Conservation (phyloP, 495 filamentous ascomycete species). For the Aspergillus ostianus region DNA sequence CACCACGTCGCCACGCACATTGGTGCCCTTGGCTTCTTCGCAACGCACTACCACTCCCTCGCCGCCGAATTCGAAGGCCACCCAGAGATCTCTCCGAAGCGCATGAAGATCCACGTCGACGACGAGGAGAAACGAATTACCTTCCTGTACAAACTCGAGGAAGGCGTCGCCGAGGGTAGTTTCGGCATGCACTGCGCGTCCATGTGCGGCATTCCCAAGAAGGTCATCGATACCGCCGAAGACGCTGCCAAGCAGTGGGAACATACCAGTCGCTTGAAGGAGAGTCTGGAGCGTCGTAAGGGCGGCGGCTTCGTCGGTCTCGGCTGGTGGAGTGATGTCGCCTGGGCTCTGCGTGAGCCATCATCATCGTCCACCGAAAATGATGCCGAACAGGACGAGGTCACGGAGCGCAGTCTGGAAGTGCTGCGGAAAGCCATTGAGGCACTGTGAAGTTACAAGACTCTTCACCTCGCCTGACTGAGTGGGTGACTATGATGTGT, state of each 20-base stretch:
- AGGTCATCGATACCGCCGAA: constrained; percentile 84
- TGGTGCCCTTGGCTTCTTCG: constrained; percentile 94
- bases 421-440: constrained; percentile 77
- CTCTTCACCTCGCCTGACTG: constrained; percentile 34
- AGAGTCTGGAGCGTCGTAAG: constrained; percentile 79
- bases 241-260: constrained; percentile 92
- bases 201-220: constrained; percentile 90
- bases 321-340: constrained; percentile 88
- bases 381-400: constrained; percentile 40
- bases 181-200: constrained; percentile 99
- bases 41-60: constrained; percentile 95
- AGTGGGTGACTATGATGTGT: not conserved
- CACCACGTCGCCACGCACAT: constrained; percentile 93
- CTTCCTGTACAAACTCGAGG: constrained; percentile 93
- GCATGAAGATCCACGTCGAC: constrained; percentile 95
- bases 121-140: constrained; percentile 79
- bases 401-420: constrained; percentile 56
- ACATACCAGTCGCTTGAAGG: constrained; percentile 84
- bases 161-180: constrained; percentile 92
- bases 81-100: constrained; percentile 77
- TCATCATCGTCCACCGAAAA: constrained; percentile 25
- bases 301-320: constrained; percentile 76
- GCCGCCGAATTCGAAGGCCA: constrained; percentile 85
- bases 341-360: constrained; percentile 67
- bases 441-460: constrained; percentile 39